A percentile compares a stretch with the other conserved stretches of the same genome.
Conservation (phyloP, 805 yeast genomes). For the Saccharomycopsis oosterbeekiorum region DNA sequence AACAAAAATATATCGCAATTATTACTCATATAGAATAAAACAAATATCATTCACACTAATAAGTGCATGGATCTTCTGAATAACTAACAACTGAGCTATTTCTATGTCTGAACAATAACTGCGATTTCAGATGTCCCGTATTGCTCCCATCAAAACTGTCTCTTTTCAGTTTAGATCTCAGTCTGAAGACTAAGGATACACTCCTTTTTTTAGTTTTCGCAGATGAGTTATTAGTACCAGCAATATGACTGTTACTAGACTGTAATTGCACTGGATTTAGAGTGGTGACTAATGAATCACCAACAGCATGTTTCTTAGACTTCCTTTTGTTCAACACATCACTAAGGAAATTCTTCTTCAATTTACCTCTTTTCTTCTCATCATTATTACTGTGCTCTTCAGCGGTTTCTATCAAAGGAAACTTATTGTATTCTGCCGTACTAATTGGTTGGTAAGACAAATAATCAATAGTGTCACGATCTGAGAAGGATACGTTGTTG, state of each 20-base stretch:
- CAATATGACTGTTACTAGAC: not conserved
- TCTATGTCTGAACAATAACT: conserved; percentile 3
- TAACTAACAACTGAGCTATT: conserved; percentile 5
- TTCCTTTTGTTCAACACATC: not conserved
- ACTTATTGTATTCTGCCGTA: not conserved
- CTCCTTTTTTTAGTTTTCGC: not conserved
- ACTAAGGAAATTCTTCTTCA: not conserved
- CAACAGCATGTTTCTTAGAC: not conserved
- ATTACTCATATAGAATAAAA: too few relatives aligned
- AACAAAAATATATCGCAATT: too few relatives aligned
- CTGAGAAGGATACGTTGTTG: not conserved
- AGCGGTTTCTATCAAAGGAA: not conserved
- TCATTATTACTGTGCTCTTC: not conserved
- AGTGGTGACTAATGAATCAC: not conserved
- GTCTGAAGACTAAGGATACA: not conserved
- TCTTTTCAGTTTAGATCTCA: not conserved
- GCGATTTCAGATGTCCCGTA: not conserved
- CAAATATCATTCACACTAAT: not conserved
- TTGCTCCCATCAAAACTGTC: not conserved
- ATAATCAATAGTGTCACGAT: conserved; percentile 11
- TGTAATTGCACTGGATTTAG: not conserved
- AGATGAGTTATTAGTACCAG: not conserved
- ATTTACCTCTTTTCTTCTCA: not conserved
- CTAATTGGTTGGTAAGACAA: conserved; percentile 10
- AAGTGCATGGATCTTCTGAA: conserved; percentile 9